These are phyloP conservation scores for Thuja plicata DNA, from an alignment of 83 land plant species.

Conservation along the genomic window DNA sequence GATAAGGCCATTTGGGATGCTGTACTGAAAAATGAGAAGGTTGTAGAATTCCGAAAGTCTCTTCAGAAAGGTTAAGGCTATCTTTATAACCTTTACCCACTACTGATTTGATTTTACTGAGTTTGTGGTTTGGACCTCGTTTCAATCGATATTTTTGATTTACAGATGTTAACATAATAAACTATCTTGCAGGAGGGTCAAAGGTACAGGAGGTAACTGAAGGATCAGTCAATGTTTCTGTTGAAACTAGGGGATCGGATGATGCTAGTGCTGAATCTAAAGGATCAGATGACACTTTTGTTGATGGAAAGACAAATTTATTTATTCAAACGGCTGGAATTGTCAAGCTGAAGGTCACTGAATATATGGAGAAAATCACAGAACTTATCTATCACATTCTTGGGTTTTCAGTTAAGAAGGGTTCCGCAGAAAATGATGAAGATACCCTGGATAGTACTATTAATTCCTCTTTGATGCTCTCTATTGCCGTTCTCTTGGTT, in stretches of 20 bases:
- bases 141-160: too few species aligned
- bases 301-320: neutral
- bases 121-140: neutral
- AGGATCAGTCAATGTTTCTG: too few species aligned
- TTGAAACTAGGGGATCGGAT: neutral
- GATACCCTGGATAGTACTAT: slow-evolving; percentile 1
- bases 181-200: slow-evolving; percentile 5
- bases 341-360: slow-evolving; percentile 5
- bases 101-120: neutral
- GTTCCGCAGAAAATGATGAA: neutral
- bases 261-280: neutral
- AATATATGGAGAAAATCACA: slow-evolving; percentile 5
- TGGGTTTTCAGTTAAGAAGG: slow-evolving; percentile 1
- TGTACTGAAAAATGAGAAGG: slow-evolving; percentile 43
- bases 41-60: slow-evolving; percentile 25
- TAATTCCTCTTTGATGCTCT: slow-evolving; percentile 16
- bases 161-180: neutral
- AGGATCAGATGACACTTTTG: neutral
- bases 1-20: slow-evolving; percentile 44
- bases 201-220: neutral
- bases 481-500: slow-evolving; percentile 14
- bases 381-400: slow-evolving; percentile 7
- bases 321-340: neutral
- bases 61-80: neutral
- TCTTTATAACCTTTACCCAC: neutral